These are phyloP conservation scores for Tremellales sp. DNA, from an alignment of 1,284 basidiomycete genomes.

Conservation along the genomic window DNA sequence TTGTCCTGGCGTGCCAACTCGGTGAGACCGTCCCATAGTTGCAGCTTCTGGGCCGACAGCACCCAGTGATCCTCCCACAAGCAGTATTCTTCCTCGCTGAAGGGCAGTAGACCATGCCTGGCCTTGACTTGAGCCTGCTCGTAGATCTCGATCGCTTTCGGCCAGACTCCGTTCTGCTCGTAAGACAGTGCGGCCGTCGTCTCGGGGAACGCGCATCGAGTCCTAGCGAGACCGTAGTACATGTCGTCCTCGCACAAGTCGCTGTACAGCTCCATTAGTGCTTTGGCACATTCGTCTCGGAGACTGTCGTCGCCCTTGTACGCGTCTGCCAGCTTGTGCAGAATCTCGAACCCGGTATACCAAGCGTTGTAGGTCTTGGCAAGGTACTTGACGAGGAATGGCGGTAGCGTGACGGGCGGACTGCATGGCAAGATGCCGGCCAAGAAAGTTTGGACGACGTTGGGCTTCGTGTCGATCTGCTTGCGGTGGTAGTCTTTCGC, in stretches of 20 bases:
- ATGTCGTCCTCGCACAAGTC: constrained; percentile 95
- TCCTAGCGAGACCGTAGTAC: constrained; percentile 95
- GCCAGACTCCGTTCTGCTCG: constrained; percentile 98
- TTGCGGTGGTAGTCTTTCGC: constrained; percentile 91
- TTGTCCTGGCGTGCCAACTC: constrained; percentile 89
- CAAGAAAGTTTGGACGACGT: constrained; percentile 88
- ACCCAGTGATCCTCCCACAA: constrained; percentile 99
- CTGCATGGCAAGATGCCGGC: constrained; percentile 77
- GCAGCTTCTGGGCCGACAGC: constrained; percentile 88
- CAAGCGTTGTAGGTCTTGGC: constrained; percentile 95
- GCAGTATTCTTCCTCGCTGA: constrained; percentile 93
- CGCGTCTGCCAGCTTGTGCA: constrained; percentile 67
- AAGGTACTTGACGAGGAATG: constrained; percentile 92
- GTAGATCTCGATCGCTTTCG: constrained; percentile 83
- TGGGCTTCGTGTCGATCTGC: constrained; percentile 87
- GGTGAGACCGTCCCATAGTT: constrained; percentile 94
- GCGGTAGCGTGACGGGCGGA: constrained; percentile 83
- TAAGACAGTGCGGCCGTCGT: constrained; percentile 89
- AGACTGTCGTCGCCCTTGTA: constrained; percentile 78
- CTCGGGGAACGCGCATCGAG: constrained; percentile 80
- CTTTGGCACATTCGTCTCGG: constrained; percentile 82
- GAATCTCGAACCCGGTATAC: constrained; percentile 85
- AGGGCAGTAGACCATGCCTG: constrained; percentile 75
- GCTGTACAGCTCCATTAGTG: constrained; percentile 90
- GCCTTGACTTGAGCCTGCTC: constrained; percentile 87